Evolutionary conservation across 371 early-diverging fungal species (phyloP).

Genomic region (Syncephalastrum sp.): DNA sequence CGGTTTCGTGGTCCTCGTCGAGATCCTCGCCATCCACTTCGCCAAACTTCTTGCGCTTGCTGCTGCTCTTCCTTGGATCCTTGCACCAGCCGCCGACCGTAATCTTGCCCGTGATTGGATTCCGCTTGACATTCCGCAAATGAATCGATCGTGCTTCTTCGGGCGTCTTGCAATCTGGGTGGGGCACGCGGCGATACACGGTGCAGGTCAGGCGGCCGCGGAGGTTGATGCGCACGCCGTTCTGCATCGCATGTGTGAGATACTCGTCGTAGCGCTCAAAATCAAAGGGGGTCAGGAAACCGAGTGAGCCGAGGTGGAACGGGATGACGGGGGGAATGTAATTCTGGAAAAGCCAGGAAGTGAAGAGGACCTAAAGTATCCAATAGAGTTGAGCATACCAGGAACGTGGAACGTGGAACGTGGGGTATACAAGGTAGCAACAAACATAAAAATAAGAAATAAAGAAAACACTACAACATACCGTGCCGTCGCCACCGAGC

Average conservation of each 20-base stretch:
- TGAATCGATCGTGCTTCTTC: slow-evolving; percentile 21
- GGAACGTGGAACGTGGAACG: slow-evolving; percentile 33
- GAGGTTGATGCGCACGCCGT: slow-evolving; percentile 81
- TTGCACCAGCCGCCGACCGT: slow-evolving; percentile 44
- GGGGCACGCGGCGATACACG: slow-evolving; percentile 61
- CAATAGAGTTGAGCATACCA: slow-evolving; percentile 56
- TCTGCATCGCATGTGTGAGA: slow-evolving; percentile 59
- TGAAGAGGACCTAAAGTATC: slow-evolving; percentile 76
- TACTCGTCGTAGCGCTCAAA: slow-evolving; percentile 60
- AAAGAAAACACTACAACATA: slow-evolving; percentile 30
- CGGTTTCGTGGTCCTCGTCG: slow-evolving; percentile 14
- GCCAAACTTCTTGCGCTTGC: slow-evolving; percentile 40
- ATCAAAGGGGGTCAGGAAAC: slow-evolving; percentile 90
- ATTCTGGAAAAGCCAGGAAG: slow-evolving; percentile 90
- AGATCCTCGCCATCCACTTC: slow-evolving; percentile 44
- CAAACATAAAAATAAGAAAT: too few relatives aligned
- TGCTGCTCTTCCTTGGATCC: slow-evolving; percentile 10
- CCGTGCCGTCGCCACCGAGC: slow-evolving; percentile 91
- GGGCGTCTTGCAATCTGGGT: slow-evolving; percentile 23
- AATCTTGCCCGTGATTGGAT: slow-evolving; percentile 47
- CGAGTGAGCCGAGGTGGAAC: slow-evolving; percentile 87
- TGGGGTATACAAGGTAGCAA: slow-evolving; percentile 54
- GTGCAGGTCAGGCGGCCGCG: slow-evolving; percentile 89
- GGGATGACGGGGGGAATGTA: slow-evolving; percentile 92
- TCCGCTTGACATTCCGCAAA: slow-evolving; percentile 41